These are phyloP conservation scores for Calendula officinalis DNA, from an alignment of 129 eudicot genomes.

Conservation along the genomic window DNA sequence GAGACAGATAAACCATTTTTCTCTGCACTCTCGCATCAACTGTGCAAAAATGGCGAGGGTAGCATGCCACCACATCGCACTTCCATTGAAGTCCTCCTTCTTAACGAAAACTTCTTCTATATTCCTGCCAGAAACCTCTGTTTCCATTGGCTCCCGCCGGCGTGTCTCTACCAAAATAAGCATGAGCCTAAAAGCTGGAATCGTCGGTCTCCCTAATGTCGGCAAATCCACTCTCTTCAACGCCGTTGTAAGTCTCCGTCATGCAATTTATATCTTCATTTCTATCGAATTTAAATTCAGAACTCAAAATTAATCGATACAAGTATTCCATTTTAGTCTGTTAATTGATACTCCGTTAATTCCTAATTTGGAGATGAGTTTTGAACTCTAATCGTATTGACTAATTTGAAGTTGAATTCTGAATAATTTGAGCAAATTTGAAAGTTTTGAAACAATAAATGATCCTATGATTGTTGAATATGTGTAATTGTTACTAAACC, in stretches of 20 bases:
- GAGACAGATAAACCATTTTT: conserved; percentile 3
- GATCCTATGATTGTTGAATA: too few relatives aligned
- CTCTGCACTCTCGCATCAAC: neutral
- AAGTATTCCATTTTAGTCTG: too few relatives aligned
- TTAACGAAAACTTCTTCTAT: conserved; percentile 28
- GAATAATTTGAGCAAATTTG: too few relatives aligned
- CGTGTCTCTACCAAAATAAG: conserved; percentile 54
- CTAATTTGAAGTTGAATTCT: too few relatives aligned
- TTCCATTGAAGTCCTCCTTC: conserved; percentile 46
- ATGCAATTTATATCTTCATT: too few relatives aligned
- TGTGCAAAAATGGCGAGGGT: conserved; percentile 63
- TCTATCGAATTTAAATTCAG: too few relatives aligned
- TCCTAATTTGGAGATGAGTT: too few relatives aligned
- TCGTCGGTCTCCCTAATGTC: neutral
- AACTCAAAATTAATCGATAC: too few relatives aligned
- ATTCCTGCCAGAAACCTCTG: conserved; percentile 28
- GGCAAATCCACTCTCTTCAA: neutral
- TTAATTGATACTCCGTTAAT: too few relatives aligned
- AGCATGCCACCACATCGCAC: conserved; percentile 53
- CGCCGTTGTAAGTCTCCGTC: neutral
- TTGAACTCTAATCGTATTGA: too few relatives aligned
- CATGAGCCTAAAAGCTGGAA: neutral
- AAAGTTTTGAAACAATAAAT: too few relatives aligned
- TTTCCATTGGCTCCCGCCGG: conserved; percentile 30
- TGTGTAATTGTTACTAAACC: too few relatives aligned